Conservation (phyloP, 345 rosid genomes). For the Aethionema arabicum region DNA sequence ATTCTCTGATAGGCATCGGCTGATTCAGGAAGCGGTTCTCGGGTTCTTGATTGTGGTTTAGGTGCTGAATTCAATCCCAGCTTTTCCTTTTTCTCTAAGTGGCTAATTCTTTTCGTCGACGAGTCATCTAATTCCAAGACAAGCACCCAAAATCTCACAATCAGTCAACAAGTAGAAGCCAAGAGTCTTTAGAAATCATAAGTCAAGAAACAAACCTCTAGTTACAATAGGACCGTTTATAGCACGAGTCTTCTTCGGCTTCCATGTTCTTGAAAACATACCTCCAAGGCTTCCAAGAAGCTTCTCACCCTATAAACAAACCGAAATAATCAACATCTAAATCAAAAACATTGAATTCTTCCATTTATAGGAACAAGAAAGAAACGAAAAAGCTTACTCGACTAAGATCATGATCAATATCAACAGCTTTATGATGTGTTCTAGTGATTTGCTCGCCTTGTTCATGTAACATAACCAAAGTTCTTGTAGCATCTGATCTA, state of each 20-base stretch:
- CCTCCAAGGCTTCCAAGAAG: constrained; percentile 95
- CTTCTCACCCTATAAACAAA: constrained; percentile 83
- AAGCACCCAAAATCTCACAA: background rate
- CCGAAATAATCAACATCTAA: constrained; percentile 8
- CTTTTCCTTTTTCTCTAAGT: constrained; percentile 78
- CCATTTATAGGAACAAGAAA: background rate
- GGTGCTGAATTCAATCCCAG: constrained; percentile 66
- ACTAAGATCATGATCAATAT: constrained; percentile 84
- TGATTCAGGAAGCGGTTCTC: constrained; percentile 50
- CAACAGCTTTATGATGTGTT: constrained; percentile 68
- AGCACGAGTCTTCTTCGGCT: constrained; percentile 76
- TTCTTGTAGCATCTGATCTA: constrained; percentile 74
- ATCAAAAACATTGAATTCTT: background rate
- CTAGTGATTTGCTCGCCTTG: constrained; percentile 90
- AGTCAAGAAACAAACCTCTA: constrained; percentile 50
- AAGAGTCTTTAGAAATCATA: background rate
- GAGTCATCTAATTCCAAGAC: constrained; percentile 48
- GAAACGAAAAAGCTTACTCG: constrained; percentile 59
- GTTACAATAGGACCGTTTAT: constrained; percentile 67
- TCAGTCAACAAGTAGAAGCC: constrained; percentile 1
- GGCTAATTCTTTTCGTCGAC: constrained; percentile 55
- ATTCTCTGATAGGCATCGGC: constrained; percentile 71
- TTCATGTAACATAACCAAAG: constrained; percentile 74
- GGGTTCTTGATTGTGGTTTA: constrained; percentile 44
- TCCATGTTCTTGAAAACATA: constrained; percentile 87